Evolutionary conservation across 148 eudicot genomes (phyloP).

Genomic region (Beta vulgaris): DNA sequence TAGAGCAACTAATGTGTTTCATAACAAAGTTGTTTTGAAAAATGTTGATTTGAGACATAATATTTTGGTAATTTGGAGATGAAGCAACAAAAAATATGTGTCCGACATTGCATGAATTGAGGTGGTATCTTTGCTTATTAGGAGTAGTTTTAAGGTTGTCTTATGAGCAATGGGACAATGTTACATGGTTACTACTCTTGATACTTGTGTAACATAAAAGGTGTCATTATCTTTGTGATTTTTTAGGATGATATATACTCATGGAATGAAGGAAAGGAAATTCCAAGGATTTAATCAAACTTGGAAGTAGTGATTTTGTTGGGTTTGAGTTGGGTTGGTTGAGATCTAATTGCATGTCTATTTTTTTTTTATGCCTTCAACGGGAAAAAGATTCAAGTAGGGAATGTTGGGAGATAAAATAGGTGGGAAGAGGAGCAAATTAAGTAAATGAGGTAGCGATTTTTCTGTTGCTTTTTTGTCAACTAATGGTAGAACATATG

Average conservation of each 20-base stretch:
- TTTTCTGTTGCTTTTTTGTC: background rate
- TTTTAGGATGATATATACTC: background rate
- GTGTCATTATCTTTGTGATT: background rate
- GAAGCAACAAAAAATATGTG: no score
- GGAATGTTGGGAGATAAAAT: no score
- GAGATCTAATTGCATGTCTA: background rate
- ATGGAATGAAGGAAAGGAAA: background rate
- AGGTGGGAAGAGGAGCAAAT: background rate
- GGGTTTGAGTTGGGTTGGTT: background rate
- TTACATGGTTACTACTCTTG: background rate
- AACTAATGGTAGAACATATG: background rate
- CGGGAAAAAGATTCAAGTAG: slow-evolving; percentile 5
- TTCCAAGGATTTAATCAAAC: background rate
- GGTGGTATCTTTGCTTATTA: background rate
- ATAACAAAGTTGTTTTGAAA: background rate
- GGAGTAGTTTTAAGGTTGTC: background rate
- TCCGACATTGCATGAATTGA: no score
- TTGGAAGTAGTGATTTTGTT: background rate
- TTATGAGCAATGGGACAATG: background rate
- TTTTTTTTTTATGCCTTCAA: slow-evolving; percentile 18
- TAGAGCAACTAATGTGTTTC: background rate
- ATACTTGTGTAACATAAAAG: background rate
- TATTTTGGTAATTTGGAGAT: no score
- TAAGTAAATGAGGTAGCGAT: background rate
- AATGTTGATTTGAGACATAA: background rate